Percentiles rank a stretch among this genome's conserved stretches.
Conservation (phyloP, 371 early-diverging fungal genomes). For the Paraphysoderma sedebokerense region DNA sequence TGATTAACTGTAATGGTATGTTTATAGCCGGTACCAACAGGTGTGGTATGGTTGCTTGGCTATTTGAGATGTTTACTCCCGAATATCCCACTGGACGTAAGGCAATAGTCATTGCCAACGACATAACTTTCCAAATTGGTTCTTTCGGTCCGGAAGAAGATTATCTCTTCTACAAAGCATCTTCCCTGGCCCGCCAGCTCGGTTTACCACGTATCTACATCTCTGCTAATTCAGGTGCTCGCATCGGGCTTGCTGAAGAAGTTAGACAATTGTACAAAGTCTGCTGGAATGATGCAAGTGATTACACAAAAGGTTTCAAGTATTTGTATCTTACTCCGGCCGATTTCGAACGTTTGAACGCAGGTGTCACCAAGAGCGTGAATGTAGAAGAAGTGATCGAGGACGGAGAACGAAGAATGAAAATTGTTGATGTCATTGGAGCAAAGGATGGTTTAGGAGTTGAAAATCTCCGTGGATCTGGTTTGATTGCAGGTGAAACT, state of each 20-base stretch:
- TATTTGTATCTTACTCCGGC: constrained; percentile 78
- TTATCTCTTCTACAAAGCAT: constrained; percentile 76
- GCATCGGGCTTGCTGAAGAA: constrained; percentile 93
- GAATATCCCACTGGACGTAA: constrained; percentile 81
- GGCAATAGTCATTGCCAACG: constrained; percentile 91
- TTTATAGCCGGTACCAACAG: constrained; percentile 81
- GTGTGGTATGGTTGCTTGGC: constrained; percentile 95
- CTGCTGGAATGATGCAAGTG: constrained; percentile 65
- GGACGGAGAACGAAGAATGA: constrained; percentile 58
- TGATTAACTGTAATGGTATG: no score
- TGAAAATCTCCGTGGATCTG: constrained; percentile 96
- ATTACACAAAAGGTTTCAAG: constrained; percentile 71
- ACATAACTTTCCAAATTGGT: constrained; percentile 92
- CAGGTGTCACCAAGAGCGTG: constrained; percentile 38
- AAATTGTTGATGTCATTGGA: constrained; percentile 83
- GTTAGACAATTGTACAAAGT: constrained; percentile 66
- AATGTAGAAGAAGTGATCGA: constrained; percentile 20
- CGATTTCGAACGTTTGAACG: constrained; percentile 42
- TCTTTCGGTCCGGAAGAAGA: constrained; percentile 95
- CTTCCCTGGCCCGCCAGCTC: constrained; percentile 63
- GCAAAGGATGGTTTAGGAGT: constrained; percentile 83
- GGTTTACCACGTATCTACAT: constrained; percentile 92
- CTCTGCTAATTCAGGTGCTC: constrained; percentile 98
- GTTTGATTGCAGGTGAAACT: constrained; percentile 97
- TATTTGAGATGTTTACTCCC: constrained; percentile 74